Evolutionary conservation across 306 rosid species (phyloP).

Genomic region (Purshia tridentata): DNA sequence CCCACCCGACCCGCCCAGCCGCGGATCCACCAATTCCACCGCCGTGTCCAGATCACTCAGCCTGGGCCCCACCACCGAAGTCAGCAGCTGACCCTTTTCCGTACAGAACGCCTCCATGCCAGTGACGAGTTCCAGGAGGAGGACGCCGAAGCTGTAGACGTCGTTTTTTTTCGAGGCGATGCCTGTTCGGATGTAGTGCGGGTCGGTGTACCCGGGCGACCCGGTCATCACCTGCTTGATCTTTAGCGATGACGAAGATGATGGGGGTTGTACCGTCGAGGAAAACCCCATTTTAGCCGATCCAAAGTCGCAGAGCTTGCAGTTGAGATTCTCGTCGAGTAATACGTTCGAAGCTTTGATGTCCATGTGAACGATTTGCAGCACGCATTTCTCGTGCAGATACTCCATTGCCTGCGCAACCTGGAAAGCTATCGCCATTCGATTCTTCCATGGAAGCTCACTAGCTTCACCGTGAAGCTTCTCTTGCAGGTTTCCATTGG

Average conservation of each 20-base stretch:
- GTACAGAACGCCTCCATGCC: constrained; percentile 46
- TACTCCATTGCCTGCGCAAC: constrained; percentile 41
- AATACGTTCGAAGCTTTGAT: constrained; percentile 48
- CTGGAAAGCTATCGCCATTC: constrained; percentile 42
- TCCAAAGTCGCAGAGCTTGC: constrained; percentile 54
- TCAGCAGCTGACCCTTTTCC: constrained; percentile 27
- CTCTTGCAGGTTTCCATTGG: constrained; percentile 48
- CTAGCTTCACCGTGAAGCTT: constrained; percentile 30
- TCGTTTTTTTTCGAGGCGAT: constrained; percentile 57
- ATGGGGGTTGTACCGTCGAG: constrained; percentile 23
- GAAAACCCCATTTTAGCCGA: constrained; percentile 54
- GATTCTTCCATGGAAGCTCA: constrained; percentile 40
- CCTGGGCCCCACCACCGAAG: constrained; percentile 13
- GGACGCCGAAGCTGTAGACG: constrained; percentile 47
- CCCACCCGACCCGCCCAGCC: constrained; percentile 19
- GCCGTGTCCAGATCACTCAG: background rate
- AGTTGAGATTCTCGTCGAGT: constrained; percentile 36
- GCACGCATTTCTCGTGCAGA: constrained; percentile 37
- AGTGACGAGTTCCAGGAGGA: constrained; percentile 41
- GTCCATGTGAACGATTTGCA: constrained; percentile 53
- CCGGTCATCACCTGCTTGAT: constrained; percentile 37
- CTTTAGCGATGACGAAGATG: background rate
- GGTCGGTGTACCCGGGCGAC: constrained; percentile 58
- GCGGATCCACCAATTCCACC: constrained; percentile 31
- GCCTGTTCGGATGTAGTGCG: constrained; percentile 50